These are phyloP conservation scores for Umbelopsis sp. DNA, from an alignment of 371 early-diverging fungal species.

Conservation along the genomic window DNA sequence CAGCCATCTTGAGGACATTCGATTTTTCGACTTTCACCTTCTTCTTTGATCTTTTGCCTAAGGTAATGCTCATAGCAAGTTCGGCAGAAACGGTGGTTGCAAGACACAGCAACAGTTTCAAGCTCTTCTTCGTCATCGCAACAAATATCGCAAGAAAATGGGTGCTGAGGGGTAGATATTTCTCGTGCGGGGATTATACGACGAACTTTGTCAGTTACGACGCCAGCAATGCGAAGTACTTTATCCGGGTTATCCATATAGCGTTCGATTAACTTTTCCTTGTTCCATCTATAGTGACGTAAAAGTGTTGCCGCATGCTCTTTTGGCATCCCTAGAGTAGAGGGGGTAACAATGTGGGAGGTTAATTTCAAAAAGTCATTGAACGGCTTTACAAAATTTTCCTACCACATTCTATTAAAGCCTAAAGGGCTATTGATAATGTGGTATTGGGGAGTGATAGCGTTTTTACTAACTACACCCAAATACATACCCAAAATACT, in stretches of 20 bases:
- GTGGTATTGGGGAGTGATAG: background rate
- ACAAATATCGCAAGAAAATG: conserved; percentile 90
- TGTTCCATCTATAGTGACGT: conserved; percentile 89
- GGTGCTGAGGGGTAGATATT: conserved; percentile 27
- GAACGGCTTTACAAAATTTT: too few species aligned
- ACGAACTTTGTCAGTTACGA: conserved; percentile 53
- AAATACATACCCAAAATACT: conserved; percentile 40
- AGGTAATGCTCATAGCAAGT: conserved; percentile 87
- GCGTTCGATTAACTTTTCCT: conserved; percentile 87
- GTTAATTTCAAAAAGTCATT: too few species aligned
- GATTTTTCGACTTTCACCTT: conserved; percentile 86
- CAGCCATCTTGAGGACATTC: conserved; percentile 86
- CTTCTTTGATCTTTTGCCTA: conserved; percentile 81
- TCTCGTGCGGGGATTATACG: conserved; percentile 30
- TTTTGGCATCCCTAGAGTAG: conserved; percentile 54
- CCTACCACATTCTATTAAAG: too few species aligned
- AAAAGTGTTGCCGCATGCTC: conserved; percentile 73
- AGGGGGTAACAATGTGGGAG: background rate
- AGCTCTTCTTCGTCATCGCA: conserved; percentile 68
- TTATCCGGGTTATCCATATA: conserved; percentile 82
- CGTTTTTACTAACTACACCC: too few species aligned
- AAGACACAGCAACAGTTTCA: conserved; percentile 71
- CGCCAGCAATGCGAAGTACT: conserved; percentile 74
- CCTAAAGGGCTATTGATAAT: too few species aligned
- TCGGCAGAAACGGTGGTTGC: conserved; percentile 87